Evolutionary conservation across 768 basidiomycete species (phyloP), one percentile per base, ranked within the genome.

Genomic region (Pleurotus tuber-regium): DNA sequence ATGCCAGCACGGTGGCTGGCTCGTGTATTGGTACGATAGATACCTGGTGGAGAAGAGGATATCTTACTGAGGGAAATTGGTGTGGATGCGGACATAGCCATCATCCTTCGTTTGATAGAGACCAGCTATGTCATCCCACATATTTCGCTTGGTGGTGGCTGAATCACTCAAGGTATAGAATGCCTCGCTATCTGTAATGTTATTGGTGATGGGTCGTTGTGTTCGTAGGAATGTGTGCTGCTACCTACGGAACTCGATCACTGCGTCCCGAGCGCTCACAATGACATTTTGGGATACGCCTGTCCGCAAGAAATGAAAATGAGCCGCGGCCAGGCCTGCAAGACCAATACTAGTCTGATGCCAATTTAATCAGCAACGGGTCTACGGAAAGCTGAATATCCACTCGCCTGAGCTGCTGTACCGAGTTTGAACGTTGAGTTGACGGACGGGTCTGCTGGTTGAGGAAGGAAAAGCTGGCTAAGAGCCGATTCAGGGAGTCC

Each of bases 51-150:
- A 25, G 16, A 12, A 21, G 43, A 24, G 24, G 8, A 44, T 18
- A 5, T 14, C 61, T 62, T 70, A 82, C 83, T 84, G 84, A 30
- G 82, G 78, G 59, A 84, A 85, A 50, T 84, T 84, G 16, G 83
- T 82, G 54, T 85, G 83, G 9, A 82, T 73, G 24, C 83, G 70
- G 12, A 84, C 76, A 55, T 66, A 78, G 38, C 72, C 64, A 23
- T 61, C 57, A 52, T 80, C 76, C 52, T 73, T 76, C n/a, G 82
- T 82, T 30, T 64, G 59, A 57, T 83, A 84, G 0, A 80, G 44
- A 1, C 82, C 83, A 1, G 77, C 78, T 10, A 84, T 69, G 5
- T 58, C 58, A 50, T 84, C 82, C 70, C 76, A 82, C 4, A 72
- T 4, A 5, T 52, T 60, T 8, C 61, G 30, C 14, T 31, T 63